Percentiles rank a stretch among this genome's conserved stretches.
Conservation (phyloP, 805 yeast genomes). For the Yarrowia divulgata region DNA sequence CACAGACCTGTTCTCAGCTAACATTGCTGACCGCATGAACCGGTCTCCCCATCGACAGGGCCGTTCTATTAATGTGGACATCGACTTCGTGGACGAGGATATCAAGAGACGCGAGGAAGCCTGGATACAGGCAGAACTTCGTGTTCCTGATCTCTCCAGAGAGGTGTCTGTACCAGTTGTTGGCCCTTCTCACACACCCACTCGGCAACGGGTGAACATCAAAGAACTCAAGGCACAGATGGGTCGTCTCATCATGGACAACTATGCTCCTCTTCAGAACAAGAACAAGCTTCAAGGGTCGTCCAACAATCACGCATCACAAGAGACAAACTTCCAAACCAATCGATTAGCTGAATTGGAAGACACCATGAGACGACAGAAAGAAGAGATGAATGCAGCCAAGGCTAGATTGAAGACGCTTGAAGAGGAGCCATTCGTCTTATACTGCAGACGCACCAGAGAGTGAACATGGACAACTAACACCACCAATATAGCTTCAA, state of each 20-base stretch:
- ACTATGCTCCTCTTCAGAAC: constrained; percentile 2
- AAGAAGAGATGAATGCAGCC: constrained; percentile 3
- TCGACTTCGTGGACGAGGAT: not conserved
- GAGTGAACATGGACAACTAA: not conserved
- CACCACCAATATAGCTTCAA: not conserved
- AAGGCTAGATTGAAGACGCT: not conserved
- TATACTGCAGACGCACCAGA: constrained; percentile 1
- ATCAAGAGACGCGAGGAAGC: not conserved
- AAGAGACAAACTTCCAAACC: not conserved
- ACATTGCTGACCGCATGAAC: constrained; percentile 2
- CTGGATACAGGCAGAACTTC: not conserved
- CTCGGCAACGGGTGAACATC: not conserved
- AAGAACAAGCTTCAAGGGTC: not conserved
- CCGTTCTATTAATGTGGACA: not conserved
- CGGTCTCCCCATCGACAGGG: constrained; percentile 4
- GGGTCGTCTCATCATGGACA: constrained; percentile 4
- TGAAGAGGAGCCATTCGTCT: constrained; percentile 12
- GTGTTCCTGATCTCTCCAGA: not conserved
- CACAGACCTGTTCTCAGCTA: not conserved
- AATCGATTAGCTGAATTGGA: constrained; percentile 9
- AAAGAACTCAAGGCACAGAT: constrained; percentile 19
- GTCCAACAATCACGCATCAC: not conserved
- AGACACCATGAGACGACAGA: not conserved
- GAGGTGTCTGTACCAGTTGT: not conserved
- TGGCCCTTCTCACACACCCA: not conserved